phyloP scores from a whole-genome alignment of 768 basidiomycete species.

The Aureoboletus auriporus region DNA sequence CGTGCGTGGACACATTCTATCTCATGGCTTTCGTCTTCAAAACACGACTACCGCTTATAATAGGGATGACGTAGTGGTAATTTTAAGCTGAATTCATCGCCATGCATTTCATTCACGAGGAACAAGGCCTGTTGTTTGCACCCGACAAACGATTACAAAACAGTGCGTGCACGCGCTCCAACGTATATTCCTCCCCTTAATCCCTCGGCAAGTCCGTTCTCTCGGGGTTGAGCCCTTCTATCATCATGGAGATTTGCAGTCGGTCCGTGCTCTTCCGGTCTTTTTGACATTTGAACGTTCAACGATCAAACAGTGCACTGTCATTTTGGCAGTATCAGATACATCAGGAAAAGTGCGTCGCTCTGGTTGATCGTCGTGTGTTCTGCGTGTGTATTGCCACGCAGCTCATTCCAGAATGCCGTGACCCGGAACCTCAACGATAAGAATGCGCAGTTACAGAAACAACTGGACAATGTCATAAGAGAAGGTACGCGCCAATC shows the following conservation, averaged over 20 bases:
- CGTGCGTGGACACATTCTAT: conserved; percentile 41
- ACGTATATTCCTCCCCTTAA: conserved; percentile 1
- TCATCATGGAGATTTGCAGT: conserved; percentile 77
- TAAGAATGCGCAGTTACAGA: conserved; percentile 77
- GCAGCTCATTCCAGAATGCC: conserved; percentile 72
- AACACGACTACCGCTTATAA: neutral
- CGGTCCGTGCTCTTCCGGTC: conserved; percentile 41
- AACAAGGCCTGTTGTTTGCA: conserved; percentile 73
- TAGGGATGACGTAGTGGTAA: conserved; percentile 58
- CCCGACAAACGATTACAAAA: conserved; percentile 90
- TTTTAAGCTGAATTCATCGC: conserved; percentile 1
- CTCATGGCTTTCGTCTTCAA: neutral
- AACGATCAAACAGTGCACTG: conserved; percentile 52
- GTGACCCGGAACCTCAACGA: conserved; percentile 78
- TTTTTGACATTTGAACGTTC: neutral
- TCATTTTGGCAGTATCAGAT: conserved; percentile 92
- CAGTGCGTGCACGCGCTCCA: conserved; percentile 48
- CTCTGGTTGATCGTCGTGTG: neutral
- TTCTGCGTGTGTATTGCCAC: conserved; percentile 2
- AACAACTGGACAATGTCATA: conserved; percentile 81
- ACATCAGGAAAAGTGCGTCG: conserved; percentile 72
- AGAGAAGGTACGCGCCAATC: conserved; percentile 58
- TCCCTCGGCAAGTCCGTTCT: conserved; percentile 62
- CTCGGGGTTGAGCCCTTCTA: conserved; percentile 72
- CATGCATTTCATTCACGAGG: conserved; percentile 1